A percentile compares a stretch with the other conserved stretches of the same genome.
These are phyloP conservation scores for Coix lacrymajobi DNA, from an alignment of 176 grass and related monocot species.

Conservation along the genomic window DNA sequence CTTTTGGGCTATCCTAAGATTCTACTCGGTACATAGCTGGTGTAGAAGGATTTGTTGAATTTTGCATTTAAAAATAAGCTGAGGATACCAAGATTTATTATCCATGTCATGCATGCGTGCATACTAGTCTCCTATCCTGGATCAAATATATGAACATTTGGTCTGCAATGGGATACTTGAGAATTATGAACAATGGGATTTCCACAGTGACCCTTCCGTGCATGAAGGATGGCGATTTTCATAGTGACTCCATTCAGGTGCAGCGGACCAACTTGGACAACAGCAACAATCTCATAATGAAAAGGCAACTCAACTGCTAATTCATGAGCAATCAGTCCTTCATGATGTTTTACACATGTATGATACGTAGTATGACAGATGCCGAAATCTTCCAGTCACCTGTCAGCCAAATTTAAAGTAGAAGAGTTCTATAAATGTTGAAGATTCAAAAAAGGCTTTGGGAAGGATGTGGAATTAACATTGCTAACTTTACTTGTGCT, in stretches of 20 bases:
- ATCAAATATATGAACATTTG: neutral
- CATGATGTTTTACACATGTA: neutral
- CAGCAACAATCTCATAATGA: neutral
- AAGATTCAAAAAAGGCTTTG: neutral
- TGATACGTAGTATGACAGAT: neutral
- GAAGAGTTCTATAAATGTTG: neutral
- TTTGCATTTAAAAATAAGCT: conserved; percentile 12
- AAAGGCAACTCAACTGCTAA: no score
- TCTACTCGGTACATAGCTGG: neutral
- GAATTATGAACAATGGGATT: neutral
- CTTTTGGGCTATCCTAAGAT: conserved; percentile 1
- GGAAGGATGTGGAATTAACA: neutral
- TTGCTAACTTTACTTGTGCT: neutral
- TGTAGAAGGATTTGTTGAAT: conserved; percentile 13
- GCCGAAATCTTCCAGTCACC: neutral
- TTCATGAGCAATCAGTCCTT: neutral
- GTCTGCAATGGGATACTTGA: neutral
- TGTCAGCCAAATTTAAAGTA: neutral
- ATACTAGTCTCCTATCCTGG: neutral
- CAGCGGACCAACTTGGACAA: neutral
- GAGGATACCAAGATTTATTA: neutral
- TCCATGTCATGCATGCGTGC: neutral
- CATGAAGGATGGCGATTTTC: neutral
- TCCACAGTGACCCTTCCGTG: neutral
- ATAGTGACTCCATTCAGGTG: neutral